Percentiles rank a stretch among this genome's conserved stretches.
These are phyloP conservation scores for Galerina marginata DNA, from an alignment of 768 basidiomycete genomes.

Conservation along the genomic window DNA sequence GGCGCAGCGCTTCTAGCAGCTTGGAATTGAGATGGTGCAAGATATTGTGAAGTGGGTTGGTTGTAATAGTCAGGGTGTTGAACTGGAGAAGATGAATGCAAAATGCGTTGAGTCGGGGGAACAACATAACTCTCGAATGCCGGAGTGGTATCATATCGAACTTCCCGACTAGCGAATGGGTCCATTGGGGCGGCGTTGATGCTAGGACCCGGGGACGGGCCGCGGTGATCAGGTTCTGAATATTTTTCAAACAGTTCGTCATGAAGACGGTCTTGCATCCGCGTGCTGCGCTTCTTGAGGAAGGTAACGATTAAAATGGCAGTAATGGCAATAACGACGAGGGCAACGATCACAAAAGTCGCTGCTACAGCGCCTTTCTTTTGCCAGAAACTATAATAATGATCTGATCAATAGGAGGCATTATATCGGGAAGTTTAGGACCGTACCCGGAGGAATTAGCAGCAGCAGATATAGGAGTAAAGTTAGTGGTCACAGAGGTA, in stretches of 20 bases:
- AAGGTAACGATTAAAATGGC: slow-evolving; percentile 29
- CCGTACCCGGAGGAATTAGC: slow-evolving; percentile 20
- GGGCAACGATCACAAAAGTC: slow-evolving; percentile 36
- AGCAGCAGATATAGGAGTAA: slow-evolving; percentile 10
- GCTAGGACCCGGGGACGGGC: slow-evolving; percentile 33
- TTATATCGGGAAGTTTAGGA: slow-evolving; percentile 6
- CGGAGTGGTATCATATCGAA: slow-evolving; percentile 18
- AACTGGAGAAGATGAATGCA: slow-evolving; percentile 19
- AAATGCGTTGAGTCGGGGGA: slow-evolving; percentile 10
- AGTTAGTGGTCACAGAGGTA: neutral
- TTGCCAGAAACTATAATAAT: slow-evolving; percentile 33
- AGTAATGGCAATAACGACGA: slow-evolving; percentile 31
- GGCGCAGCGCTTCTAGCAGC: slow-evolving; percentile 15
- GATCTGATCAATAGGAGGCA: slow-evolving; percentile 10
- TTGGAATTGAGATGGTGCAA: slow-evolving; percentile 22
- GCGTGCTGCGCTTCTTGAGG: slow-evolving; percentile 29
- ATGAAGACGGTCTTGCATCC: slow-evolving; percentile 25
- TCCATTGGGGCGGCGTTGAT: slow-evolving; percentile 35
- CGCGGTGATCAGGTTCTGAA: slow-evolving; percentile 22
- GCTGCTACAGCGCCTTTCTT: slow-evolving; percentile 44
- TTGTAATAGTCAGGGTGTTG: slow-evolving; percentile 27
- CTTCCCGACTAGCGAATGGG: slow-evolving; percentile 25
- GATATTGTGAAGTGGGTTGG: slow-evolving; percentile 20
- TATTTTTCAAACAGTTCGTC: slow-evolving; percentile 35
- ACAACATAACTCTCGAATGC: slow-evolving; percentile 14